phyloP scores from a whole-genome alignment of 805 yeast species.

The Yueomyces sinensis region DNA sequence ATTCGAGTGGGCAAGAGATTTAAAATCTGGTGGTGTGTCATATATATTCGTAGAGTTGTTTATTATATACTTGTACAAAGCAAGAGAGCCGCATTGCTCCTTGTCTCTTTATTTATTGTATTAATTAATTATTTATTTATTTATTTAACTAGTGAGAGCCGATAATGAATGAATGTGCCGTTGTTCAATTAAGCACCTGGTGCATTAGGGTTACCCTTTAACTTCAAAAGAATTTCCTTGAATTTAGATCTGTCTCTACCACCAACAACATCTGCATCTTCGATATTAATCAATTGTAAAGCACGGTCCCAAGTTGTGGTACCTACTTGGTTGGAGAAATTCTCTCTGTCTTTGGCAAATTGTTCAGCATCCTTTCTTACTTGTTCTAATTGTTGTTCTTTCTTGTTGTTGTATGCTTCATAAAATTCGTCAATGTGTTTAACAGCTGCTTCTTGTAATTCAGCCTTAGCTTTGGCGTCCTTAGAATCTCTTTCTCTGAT shows the following conservation, averaged over 20 bases:
- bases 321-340: constrained; percentile 62
- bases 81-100: too few species aligned
- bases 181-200: constrained; percentile 73
- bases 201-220: constrained; percentile 56
- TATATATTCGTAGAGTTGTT: too few species aligned
- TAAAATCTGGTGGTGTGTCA: too few species aligned
- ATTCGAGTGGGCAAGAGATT: too few species aligned
- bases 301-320: constrained; percentile 72
- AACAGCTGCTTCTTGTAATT: constrained; percentile 62
- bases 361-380: constrained; percentile 57
- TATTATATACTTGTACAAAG: too few species aligned
- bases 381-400: constrained; percentile 51
- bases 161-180: too few species aligned
- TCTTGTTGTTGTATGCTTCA: constrained; percentile 77
- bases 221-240: constrained; percentile 46
- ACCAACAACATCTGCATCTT: constrained; percentile 31
- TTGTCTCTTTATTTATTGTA: too few species aligned
- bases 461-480: constrained; percentile 48
- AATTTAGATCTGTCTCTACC: constrained; percentile 59
- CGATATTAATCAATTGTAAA: constrained; percentile 31
- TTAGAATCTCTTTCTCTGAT: constrained; percentile 67
- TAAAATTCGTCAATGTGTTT: constrained; percentile 84
- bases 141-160: too few species aligned
- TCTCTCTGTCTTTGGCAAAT: constrained; percentile 63
- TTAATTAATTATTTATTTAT: too few species aligned